These are phyloP conservation scores for Carnegiea gigantea DNA, from an alignment of 179 eudicot genomes.

Conservation along the genomic window DNA sequence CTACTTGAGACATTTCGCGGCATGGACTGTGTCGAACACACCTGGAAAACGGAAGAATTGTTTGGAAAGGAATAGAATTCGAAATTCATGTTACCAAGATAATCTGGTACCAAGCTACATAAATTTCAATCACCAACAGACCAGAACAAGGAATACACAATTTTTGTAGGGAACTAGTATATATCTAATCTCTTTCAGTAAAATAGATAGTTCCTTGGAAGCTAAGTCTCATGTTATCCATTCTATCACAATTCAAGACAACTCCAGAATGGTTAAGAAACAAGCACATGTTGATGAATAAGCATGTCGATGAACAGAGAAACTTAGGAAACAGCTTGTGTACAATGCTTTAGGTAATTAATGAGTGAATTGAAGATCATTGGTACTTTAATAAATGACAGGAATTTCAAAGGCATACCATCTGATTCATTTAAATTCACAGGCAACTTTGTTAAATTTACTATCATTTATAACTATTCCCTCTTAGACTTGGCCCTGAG, in stretches of 20 bases:
- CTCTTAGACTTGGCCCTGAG: background rate
- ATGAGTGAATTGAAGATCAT: background rate
- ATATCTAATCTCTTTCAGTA: too few species aligned
- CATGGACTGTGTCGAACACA: conserved; percentile 27
- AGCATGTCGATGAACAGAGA: background rate
- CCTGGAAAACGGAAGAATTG: conserved; percentile 34
- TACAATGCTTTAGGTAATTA: background rate
- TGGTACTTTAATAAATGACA: too few species aligned
- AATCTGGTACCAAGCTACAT: background rate
- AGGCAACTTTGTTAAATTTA: too few species aligned
- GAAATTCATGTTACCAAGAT: background rate
- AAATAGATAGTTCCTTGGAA: too few species aligned
- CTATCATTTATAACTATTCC: background rate
- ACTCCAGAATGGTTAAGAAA: background rate
- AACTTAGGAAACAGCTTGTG: background rate
- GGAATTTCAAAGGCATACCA: too few species aligned
- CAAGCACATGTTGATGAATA: background rate
- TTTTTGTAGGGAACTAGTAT: background rate
- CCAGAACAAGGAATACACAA: background rate
- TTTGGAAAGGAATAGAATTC: background rate
- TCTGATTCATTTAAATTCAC: too few species aligned
- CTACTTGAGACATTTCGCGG: conserved; percentile 37
- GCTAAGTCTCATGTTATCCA: too few species aligned
- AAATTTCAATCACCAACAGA: background rate
- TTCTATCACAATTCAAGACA: background rate